Base-by-base conservation (phyloP, 768 basidiomycete species). In the Boletus reticuloceps region DNA sequence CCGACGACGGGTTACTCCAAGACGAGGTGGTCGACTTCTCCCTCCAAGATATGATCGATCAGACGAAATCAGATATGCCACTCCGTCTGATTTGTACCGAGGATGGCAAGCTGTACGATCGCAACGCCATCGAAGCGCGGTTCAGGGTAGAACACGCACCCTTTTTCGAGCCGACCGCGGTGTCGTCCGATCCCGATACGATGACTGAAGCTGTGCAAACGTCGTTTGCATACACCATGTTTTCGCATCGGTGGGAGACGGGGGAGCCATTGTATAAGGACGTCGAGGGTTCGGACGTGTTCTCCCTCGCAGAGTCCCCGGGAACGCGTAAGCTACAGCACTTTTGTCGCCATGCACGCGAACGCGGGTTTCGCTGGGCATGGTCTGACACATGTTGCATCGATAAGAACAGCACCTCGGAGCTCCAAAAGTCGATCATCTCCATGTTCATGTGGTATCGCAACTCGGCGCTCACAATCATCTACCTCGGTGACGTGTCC, bases 391-490 rank as follows among this genome's bases (percentile, higher is more conserved):
- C 69, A 0, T 67, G 60, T 8, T 69, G 68, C 40, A 67, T 71
- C 44, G 65, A 69, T 45, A 69, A 67, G 38, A 45, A 39, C 47
- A 70, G 68, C 19, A 69, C 65, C 38, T 50, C 63, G 4, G 69
- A 70, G 16, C 61, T 70, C 44, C 53, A 63, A 53, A 63, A 69
- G 44, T 67, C 69, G 22, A 65, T 70, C 50, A 54, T 59, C 20
- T 67, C 69, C 47, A 70, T 70, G 69, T 70, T 71, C 55, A 53
- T 29, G 22, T 70, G 69, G 69, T 70, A 70, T 34, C 50, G 62
- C 3, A 53, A 63, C 5, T 64, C 69, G 29, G 56, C 57, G 22
- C 46, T 69, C 22, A 69, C 67, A 13, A 49, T 69, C 50, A 47
- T 69, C 22, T 61, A 70, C 27, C 51, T 70, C 32, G 52, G 54